Base-by-base conservation (phyloP, 2,329 filamentous ascomycete species). In the Fusarium circinatum region DNA sequence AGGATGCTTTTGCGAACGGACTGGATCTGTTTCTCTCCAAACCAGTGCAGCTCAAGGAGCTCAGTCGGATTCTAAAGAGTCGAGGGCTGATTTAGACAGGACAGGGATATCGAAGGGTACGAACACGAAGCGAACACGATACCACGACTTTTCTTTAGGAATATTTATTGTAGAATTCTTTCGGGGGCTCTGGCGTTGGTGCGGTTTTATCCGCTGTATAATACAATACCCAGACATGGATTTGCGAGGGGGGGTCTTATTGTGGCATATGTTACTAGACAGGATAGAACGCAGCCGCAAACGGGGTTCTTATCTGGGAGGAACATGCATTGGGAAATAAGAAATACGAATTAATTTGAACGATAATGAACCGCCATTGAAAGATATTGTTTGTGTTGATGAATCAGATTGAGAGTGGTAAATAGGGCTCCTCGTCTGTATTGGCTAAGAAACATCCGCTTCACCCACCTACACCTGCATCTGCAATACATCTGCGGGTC, bases 21-120 rank as follows among this genome's bases (percentile, higher is more conserved):
- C 82, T 89, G n/a, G 87, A 90, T 73, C 65, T 89, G 10, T 89
- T 89, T 69, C 75, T 90, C 44, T 88, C 88, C 38, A 89, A 89
- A 72, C 88, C 88, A 1, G 86, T 89, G 3, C 78, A 82, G 18
- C 68, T 87, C 8, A 84, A 83, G 38, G 82, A 85, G 49, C 73
- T 87, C 20, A 72, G 76, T 22, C 61, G 44, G 3, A 70, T 76
- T 28, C 59, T 76, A 17, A 62, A 66, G 47, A 62, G 52, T 22
- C 51, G 68, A 30, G 49, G 55, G 10, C 62, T 73, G 36, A 65
- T 73, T 18, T 73, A 48, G 55, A 41, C 17, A 8, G 28, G 70
- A 18, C 22, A 7, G 39, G 17, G 45, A 34, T 28, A 38, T 34
- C 20, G n/a, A 30, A 32, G 10, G 26, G 36, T 11, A 12, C 56